Evolutionary conservation across 2,329 filamentous ascomycete species (phyloP), one percentile per base, ranked within the genome.

Genomic region (Trichoderma cornu-damae): DNA sequence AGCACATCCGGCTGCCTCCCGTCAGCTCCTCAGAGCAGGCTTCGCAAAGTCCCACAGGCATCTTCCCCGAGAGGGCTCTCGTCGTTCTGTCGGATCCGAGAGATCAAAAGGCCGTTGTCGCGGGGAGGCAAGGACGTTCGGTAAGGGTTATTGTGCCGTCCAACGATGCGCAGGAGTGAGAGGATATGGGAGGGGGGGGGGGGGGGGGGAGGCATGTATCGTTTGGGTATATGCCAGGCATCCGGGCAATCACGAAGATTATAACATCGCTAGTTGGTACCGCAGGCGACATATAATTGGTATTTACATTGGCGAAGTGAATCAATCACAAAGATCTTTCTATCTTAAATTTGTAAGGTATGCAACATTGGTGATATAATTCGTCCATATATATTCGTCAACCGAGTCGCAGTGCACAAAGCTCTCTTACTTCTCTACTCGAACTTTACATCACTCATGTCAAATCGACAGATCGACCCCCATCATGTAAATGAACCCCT

Each of bases 101-200:
- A 38, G 57, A 58, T 16, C 42, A 42, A 22, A 49, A 9, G 26
- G 28, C 30, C 32, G 26, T 46, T 14, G 34, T 38, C 20, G 28
- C 35, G 20, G 22, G 37, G 8, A 58, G 37, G 35, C 26, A 34
- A n/a, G 42, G 49, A 7, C 57, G 20, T 3, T 44, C 49, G 9
- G 6, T 53, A 7, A 54, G 57, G 37, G 28, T 54, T 3, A 40
- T 49, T n/a, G 12, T 42, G n/a, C 57, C 57, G 1, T 37, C 47
- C 32, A 34, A 30, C 9, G 49, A 49, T 32, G 51, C 40, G 11
- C 43, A 42, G 18, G 53, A 49, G n/a, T 49, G 37, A 57, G 12
- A 16, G n/a, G n/a, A n/a, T n/a, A n/a, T n/a, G n/a, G n/a, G n/a
- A n/a, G n/a, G n/a, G n/a, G n/a, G n/a, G n/a, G n/a, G n/a, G n/a